These are phyloP conservation scores for Boletus holoroseus DNA, from an alignment of 1,284 basidiomycete genomes.

Conservation along the genomic window DNA sequence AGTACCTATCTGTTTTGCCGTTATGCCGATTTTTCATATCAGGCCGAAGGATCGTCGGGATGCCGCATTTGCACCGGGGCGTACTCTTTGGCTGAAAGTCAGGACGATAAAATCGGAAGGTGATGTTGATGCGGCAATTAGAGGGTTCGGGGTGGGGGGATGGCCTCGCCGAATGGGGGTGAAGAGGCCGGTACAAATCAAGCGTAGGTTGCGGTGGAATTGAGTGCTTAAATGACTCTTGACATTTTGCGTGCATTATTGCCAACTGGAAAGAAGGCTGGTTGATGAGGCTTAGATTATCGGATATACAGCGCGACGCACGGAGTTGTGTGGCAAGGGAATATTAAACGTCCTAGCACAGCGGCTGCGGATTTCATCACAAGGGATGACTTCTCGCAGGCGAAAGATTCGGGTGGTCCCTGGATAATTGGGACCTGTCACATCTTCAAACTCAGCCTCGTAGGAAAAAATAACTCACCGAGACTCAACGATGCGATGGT, in stretches of 20 bases:
- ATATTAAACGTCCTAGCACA: slow-evolving; percentile 78
- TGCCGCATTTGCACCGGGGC: slow-evolving; percentile 73
- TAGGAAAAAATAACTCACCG: slow-evolving; percentile 44
- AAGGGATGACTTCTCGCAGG: slow-evolving; percentile 67
- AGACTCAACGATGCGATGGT: slow-evolving; percentile 92
- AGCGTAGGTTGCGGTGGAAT: slow-evolving; percentile 73
- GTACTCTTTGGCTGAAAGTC: slow-evolving; percentile 73
- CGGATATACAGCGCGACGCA: slow-evolving; percentile 34
- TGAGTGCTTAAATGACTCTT: slow-evolving; percentile 84
- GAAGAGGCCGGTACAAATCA: slow-evolving; percentile 68
- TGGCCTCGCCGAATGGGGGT: slow-evolving; percentile 39
- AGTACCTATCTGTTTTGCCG: slow-evolving; percentile 56
- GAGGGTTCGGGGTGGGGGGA: slow-evolving; percentile 41
- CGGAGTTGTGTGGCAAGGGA: slow-evolving; percentile 78
- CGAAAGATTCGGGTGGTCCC: slow-evolving; percentile 73
- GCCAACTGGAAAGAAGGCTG: slow-evolving; percentile 45
- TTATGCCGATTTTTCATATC: slow-evolving; percentile 68
- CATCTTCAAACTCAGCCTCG: not conserved
- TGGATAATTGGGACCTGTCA: slow-evolving; percentile 28
- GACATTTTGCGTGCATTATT: slow-evolving; percentile 91
- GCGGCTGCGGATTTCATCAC: slow-evolving; percentile 49
- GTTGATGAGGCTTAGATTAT: not conserved
- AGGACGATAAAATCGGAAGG: slow-evolving; percentile 82
- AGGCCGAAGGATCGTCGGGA: slow-evolving; percentile 71
- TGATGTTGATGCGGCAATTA: slow-evolving; percentile 82